These are phyloP conservation scores for Stephania cephalantha DNA, from an alignment of 164 flowering plant genomes.

Conservation along the genomic window DNA sequence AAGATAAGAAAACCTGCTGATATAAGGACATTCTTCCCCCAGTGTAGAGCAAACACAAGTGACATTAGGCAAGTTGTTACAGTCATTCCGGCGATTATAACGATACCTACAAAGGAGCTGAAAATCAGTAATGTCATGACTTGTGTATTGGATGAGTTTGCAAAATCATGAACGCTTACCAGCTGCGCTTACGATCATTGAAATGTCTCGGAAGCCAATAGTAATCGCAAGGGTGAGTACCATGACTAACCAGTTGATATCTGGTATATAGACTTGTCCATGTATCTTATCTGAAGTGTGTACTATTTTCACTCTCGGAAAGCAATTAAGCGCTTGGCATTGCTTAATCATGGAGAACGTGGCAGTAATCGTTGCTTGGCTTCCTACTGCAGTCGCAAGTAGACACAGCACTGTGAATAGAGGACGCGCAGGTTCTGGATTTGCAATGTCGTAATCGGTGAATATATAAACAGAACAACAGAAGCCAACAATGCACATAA, in stretches of 20 bases:
- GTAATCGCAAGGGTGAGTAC: constrained; percentile 34
- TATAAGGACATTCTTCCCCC: constrained; percentile 35
- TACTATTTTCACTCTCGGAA: constrained; percentile 55
- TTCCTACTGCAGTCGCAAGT: constrained; percentile 49
- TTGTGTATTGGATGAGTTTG: background rate
- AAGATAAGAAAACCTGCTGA: constrained; percentile 35
- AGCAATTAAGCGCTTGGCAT: constrained; percentile 55
- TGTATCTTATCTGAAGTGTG: constrained; percentile 52
- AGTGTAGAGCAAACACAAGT: constrained; percentile 37
- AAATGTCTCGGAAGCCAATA: constrained; percentile 39
- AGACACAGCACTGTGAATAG: constrained; percentile 42
- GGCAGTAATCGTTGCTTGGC: constrained; percentile 68
- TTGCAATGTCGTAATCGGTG: constrained; percentile 18
- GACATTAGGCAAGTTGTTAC: constrained; percentile 59
- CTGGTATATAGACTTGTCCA: constrained; percentile 70
- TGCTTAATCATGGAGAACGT: constrained; percentile 63
- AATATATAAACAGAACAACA: background rate
- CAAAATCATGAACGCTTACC: constrained; percentile 30
- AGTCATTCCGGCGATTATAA: constrained; percentile 44
- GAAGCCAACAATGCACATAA: background rate
- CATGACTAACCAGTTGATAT: constrained; percentile 63
- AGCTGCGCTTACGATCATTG: constrained; percentile 45
- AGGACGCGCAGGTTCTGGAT: constrained; percentile 33
- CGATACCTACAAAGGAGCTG: constrained; percentile 36
- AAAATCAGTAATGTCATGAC: background rate